Percentiles rank a stretch among this genome's conserved stretches.
phyloP scores from a whole-genome alignment of 441 rosid genomes.

The Bocquillonia castaneifolia region DNA sequence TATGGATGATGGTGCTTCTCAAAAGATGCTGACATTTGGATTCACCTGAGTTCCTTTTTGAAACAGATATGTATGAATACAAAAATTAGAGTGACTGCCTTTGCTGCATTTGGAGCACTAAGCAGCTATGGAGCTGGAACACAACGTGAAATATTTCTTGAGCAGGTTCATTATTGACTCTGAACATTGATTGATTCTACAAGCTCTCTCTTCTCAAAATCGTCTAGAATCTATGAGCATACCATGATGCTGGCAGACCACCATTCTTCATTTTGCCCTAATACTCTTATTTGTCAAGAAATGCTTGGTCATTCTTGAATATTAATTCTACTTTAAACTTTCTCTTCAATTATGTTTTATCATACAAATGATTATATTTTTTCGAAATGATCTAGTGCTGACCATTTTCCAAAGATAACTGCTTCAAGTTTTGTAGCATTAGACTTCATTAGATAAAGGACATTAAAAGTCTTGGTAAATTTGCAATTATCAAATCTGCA shows the following conservation, averaged over 20 bases:
- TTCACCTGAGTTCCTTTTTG: conserved; percentile 15
- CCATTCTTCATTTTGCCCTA: neutral
- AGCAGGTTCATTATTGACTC: conserved; percentile 51
- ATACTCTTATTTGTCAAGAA: neutral
- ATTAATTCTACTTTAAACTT: neutral
- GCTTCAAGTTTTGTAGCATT: neutral
- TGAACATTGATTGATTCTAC: neutral
- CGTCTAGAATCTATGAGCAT: neutral
- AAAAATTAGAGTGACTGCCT: conserved; percentile 83
- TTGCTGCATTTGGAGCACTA: conserved; percentile 86
- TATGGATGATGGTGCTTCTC: conserved; percentile 3
- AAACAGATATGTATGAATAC: conserved; percentile 68
- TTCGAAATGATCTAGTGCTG: neutral
- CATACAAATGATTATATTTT: neutral
- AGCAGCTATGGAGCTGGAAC: conserved; percentile 70
- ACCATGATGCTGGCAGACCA: neutral
- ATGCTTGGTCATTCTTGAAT: conserved; percentile 4
- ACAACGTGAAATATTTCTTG: conserved; percentile 72
- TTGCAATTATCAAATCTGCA: neutral
- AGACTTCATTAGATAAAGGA: neutral
- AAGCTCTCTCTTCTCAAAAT: neutral
- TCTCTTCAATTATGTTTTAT: neutral
- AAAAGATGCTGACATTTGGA: conserved; percentile 10
- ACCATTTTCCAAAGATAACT: neutral
- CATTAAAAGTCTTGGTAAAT: neutral